A percentile compares a stretch with the other conserved stretches of the same genome.
Evolutionary conservation across 306 rosid genomes (phyloP).

Genomic region (Rubus idaeus): DNA sequence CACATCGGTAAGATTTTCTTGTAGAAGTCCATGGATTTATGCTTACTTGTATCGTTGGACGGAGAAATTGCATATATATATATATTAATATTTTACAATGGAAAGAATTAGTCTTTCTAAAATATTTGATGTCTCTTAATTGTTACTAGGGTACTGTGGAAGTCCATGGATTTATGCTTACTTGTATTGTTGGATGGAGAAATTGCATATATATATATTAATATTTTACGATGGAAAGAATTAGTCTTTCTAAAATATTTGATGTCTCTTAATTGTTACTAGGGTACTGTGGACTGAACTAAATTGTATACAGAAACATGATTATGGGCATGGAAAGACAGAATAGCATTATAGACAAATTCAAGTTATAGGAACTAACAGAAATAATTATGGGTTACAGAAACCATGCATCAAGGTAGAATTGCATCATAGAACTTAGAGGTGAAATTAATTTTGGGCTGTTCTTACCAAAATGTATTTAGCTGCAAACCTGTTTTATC

Average conservation of each 20-base stretch:
- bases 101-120: not conserved
- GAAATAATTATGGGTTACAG: not conserved
- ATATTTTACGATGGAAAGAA: not conserved
- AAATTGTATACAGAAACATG: not conserved
- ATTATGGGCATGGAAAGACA: slow-evolving; percentile 5
- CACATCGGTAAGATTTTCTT: slow-evolving; percentile 59
- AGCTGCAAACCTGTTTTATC: not conserved
- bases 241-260: not conserved
- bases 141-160: not conserved
- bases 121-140: not conserved
- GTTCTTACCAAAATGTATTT: not conserved
- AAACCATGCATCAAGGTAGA: not conserved
- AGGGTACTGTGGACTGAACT: not conserved
- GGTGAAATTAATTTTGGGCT: not conserved
- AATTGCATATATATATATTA: not conserved
- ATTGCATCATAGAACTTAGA: not conserved
- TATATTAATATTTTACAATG: not conserved
- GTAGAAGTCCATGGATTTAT: not conserved
- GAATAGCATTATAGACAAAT: not conserved
- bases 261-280: not conserved
- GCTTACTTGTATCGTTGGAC: not conserved
- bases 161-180: not conserved
- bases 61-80: not conserved
- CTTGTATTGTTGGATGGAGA: not conserved
- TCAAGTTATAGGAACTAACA: not conserved